Base-by-base conservation (phyloP, 768 basidiomycete genomes). In the Boletus rubescentipes region DNA sequence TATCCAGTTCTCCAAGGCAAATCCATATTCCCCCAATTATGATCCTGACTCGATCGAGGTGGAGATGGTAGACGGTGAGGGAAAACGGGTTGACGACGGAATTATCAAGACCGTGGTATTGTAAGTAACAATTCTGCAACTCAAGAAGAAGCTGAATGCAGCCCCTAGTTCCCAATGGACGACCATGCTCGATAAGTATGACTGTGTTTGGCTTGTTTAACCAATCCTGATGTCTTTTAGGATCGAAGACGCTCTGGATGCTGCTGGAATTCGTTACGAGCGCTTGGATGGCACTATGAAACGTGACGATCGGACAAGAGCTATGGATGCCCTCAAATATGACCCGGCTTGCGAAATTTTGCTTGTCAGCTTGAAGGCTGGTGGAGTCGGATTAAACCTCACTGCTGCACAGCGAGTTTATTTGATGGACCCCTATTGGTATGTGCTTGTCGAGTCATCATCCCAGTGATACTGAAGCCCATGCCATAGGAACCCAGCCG, bases 241-340 rank as follows among this genome's bases (percentile, higher is more conserved):
- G 68, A 81, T 98, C 49, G 93, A 95, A 71, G 93, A 95, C 60
- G 94, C 93, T 30, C 72, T 98, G 30, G 88, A 92, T 61, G 77
- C 82, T 31, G 83, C 87, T 10, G 80, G 83, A 26, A 99, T 99
- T 66, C 83, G 81, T 23, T 97, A 92, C 68, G 90, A 94, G 61
- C 86, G 97, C 46, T 74, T 99, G 39, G 97, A 99, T 70, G 97
- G 97, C 1, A 94, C 93, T 4, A 99, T 99, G 97, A 95, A 91
- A 68, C 87, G 96, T 44, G 95, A 97, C 49, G 94, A 96, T 50
- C 86, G 97, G 16, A 88, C 85, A 12, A 81, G 82, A 50, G 91
- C 97, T 4, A 95, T 98, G 89, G 93, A 97, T 15, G 84, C 87
- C 2, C 78, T 99, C 54, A 95, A 94, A 73, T 79, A 81, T 59